phyloP scores from a whole-genome alignment of 2,329 filamentous ascomycete species.

The Hypomyces rosellus region DNA sequence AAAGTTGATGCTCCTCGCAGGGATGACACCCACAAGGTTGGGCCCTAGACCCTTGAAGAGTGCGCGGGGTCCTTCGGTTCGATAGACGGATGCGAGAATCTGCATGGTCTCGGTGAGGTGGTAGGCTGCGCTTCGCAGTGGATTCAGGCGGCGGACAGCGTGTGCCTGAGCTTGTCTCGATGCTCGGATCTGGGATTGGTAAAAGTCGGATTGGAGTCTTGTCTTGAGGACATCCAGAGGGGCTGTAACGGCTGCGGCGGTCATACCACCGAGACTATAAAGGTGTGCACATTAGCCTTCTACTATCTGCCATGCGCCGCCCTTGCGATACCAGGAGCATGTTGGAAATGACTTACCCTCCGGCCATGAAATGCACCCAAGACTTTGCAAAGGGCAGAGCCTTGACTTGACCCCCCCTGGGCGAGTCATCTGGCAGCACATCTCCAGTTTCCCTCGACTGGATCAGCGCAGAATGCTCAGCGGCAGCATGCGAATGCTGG shows the following conservation, averaged over 20 bases:
- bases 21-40: slow-evolving; percentile 83
- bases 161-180: slow-evolving; percentile 55
- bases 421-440: slow-evolving; percentile 38
- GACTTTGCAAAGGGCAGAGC: slow-evolving; percentile 60
- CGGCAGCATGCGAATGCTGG: slow-evolving; percentile 22
- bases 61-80: slow-evolving; percentile 74
- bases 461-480: slow-evolving; percentile 36
- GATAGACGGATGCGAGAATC: slow-evolving; percentile 75
- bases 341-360: slow-evolving; percentile 58
- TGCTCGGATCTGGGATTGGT: slow-evolving; percentile 73
- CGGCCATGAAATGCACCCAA: slow-evolving; percentile 88
- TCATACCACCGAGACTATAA: slow-evolving; percentile 76
- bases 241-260: slow-evolving; percentile 83
- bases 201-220: slow-evolving; percentile 87
- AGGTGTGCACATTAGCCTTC: too few species aligned
- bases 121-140: slow-evolving; percentile 58
- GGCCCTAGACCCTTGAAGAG: slow-evolving; percentile 91
- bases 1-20: slow-evolving; percentile 87
- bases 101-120: slow-evolving; percentile 83
- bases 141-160: slow-evolving; percentile 45
- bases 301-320: too few species aligned
- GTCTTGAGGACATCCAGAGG: slow-evolving; percentile 94
- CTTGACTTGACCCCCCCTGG: slow-evolving; percentile 28
- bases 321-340: neutral
- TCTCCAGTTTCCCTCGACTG: slow-evolving; percentile 59